Evolutionary conservation across 805 yeast genomes (phyloP), one percentile per base, ranked within the genome.

Genomic region (Candida khao-thaluensis): DNA sequence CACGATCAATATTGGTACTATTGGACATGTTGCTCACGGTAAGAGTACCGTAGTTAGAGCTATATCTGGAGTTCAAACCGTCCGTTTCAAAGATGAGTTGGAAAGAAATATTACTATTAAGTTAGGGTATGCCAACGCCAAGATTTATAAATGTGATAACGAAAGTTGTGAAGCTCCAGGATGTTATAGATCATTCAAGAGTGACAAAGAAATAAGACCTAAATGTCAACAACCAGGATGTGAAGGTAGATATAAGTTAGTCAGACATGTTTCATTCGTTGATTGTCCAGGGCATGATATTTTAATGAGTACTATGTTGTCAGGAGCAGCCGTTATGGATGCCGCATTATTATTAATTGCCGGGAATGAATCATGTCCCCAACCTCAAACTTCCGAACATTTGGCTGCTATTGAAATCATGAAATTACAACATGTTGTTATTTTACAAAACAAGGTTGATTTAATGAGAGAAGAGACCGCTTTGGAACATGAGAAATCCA

Each of bases 281-380:
- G 99, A 93, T 75, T 95, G 99, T 75, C 99, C 99, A 45, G 99
- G 99, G 66, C 99, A 93, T 85, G 99, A 93, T 75, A 95, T 93
- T 73, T 82, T 93, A 66, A 93, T 93, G 99, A 89, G 97, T 77
- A 93, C 99, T 51, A 93, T 93, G 99, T 82, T 93, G 79, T 90
- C 98, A 33, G 99, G 99, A 63, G 99, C 99, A 25, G 99, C 99
- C 12, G 99, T 93, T 50, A 93, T 93, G 99, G 99, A 93, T 69
- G 99, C 99, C 41, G 99, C 99, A 2, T 74, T 93, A 46, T 74
- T 93, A 59, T 77, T 93, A 50, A 83, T 93, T 61, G 99, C 99
- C 20, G 99, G 98, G 69, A 93, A 93, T 64, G 99, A 93, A 76
- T 81, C 95, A 40, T 93, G 99, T 75, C 99, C 99, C 45, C 99